Base-by-base conservation (phyloP, 768 basidiomycete genomes). In the Naganishia vishniacii region DNA sequence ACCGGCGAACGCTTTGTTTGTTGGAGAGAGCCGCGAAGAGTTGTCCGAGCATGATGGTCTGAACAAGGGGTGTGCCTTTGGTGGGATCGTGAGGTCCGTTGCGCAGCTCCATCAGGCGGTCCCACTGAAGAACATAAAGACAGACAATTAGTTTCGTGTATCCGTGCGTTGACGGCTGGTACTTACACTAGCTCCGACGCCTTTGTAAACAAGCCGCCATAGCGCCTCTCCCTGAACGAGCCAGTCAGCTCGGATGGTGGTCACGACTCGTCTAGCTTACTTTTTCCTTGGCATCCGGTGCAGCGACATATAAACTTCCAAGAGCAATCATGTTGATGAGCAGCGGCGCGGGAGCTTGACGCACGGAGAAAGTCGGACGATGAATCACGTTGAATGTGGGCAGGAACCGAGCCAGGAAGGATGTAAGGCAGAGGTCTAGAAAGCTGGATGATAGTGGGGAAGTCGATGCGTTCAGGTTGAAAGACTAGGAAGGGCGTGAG, bases 291-390 rank as follows among this genome's bases (percentile, higher is more conserved):
- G 59, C 65, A 37, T 53, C 59, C 23, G 31, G 29, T n/a, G 41
- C 31, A 20, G 58, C 23, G 9, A 66, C 48, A 45, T 53, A 66
- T 40, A 66, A 47, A 44, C 47, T 61, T 20, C 65, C 65, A 13
- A 66, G 18, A 9, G 58, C 65, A 9, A 66, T 66, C 48, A 66
- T 61, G 40, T 62, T 66, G 37, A 66, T 61, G 48, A 61, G 25
- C 31, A 66, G 31, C 8, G 65, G 59, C 5, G 58, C 65, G 3
- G 40, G 45, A 31, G 60, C 47, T 12, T 42, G 46, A 5, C 48
- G 31, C 12, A 65, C 47, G 26, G 48, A 48, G 32, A 59, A 65
- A 8, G 64, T 60, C 16, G 64, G 64, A 15, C 58, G 64, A 51
- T 65, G 64, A 13, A 65, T 44, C n/a, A 65, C 41, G n/a, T 49